Evolutionary conservation across 768 basidiomycete species (phyloP).

Genomic region (Kockovaella imperatae): DNA sequence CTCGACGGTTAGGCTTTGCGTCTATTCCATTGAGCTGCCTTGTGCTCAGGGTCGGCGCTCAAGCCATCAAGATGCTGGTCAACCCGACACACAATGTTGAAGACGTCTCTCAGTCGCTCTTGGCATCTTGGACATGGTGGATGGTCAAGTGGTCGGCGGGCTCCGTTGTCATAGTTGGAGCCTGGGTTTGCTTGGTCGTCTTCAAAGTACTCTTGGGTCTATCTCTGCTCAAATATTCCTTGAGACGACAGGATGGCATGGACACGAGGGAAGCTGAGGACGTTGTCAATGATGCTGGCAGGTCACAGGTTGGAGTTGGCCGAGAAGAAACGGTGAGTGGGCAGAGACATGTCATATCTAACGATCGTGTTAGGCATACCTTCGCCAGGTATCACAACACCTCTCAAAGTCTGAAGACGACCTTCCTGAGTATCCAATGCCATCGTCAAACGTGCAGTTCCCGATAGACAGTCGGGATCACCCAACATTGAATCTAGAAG

Average conservation of each 20-base stretch:
- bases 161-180: conserved; percentile 26
- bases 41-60: conserved; percentile 46
- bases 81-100: conserved; percentile 16
- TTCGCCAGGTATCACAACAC: conserved; percentile 66
- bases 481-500: too few species aligned
- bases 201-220: conserved; percentile 91
- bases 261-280: conserved; percentile 66
- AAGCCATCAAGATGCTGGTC: conserved; percentile 47
- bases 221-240: conserved; percentile 75
- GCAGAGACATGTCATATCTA: not conserved
- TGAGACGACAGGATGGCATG: conserved; percentile 64
- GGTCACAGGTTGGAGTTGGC: conserved; percentile 86
- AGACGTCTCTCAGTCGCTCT: conserved; percentile 5
- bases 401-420: conserved; percentile 66
- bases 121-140: conserved; percentile 45
- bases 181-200: conserved; percentile 77
- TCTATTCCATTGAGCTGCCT: conserved; percentile 84
- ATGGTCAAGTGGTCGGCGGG: conserved; percentile 50
- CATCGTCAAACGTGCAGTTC: too few species aligned
- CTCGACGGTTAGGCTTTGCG: conserved; percentile 87
- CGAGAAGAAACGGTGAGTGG: conserved; percentile 66
- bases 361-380: conserved; percentile 57
- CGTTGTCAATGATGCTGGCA: conserved; percentile 72
- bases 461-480: too few species aligned
- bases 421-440: conserved; percentile 46